Conservation (phyloP, 1,139 yeast genomes). For the Pichia sp. region DNA sequence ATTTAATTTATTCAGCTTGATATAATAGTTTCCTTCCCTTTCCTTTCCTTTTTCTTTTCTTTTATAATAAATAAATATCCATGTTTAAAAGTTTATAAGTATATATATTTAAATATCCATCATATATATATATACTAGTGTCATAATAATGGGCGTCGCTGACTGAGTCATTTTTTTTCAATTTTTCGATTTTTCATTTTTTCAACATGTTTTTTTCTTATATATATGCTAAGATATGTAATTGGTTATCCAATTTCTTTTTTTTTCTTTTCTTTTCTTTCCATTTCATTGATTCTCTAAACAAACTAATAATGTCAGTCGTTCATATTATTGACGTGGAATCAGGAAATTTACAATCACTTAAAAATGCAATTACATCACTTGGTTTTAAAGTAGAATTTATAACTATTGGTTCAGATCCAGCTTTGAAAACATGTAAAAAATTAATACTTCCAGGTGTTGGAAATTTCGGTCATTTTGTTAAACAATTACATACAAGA, state of each 20-base stretch:
- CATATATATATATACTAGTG: no score
- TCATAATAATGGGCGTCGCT: no score
- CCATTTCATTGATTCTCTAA: neutral
- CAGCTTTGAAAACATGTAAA: constrained; percentile 41
- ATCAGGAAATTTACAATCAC: constrained; percentile 87
- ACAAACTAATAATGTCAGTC: constrained; percentile 1
- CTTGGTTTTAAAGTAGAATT: constrained; percentile 62
- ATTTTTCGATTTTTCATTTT: no score
- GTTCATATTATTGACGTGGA: constrained; percentile 90
- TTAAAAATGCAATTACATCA: constrained; percentile 75
- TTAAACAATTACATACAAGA: constrained; percentile 55
- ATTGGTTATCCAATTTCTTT: neutral
- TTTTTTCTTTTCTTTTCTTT: neutral
- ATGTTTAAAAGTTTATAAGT: no score
- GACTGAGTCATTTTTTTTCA: no score
- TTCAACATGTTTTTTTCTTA: no score
- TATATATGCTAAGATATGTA: no score
- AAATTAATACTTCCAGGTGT: constrained; percentile 84
- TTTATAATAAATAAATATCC: no score
- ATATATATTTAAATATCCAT: no score
- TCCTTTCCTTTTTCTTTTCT: neutral
- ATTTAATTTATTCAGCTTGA: no score
- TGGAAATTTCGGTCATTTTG: constrained; percentile 93
- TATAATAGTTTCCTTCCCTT: neutral
- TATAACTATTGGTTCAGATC: constrained; percentile 39